These are phyloP conservation scores for Candida koratica DNA, from an alignment of 805 yeast species.

Conservation along the genomic window DNA sequence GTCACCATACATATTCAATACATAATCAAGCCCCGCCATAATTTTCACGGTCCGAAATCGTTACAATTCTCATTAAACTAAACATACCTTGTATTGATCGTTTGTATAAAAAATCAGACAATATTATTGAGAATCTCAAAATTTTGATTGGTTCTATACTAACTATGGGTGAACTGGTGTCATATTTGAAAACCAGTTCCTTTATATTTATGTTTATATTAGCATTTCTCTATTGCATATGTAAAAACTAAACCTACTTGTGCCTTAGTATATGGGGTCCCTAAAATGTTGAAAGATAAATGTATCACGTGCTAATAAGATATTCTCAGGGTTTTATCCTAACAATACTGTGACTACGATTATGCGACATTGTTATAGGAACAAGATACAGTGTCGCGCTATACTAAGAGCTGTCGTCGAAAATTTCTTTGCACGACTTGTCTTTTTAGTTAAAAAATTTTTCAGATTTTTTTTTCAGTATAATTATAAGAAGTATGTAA, in stretches of 20 bases:
- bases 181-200: background rate
- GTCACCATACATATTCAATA: too few relatives aligned
- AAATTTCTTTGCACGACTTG: conserved; percentile 6
- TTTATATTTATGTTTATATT: too few relatives aligned
- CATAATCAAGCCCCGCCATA: too few relatives aligned
- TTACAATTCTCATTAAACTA: background rate
- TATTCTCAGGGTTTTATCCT: background rate
- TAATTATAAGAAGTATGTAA: conserved; percentile 6
- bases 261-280: too few relatives aligned
- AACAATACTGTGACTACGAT: too few relatives aligned
- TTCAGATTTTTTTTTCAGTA: conserved; percentile 8
- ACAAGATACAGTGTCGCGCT: too few relatives aligned
- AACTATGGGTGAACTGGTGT: conserved; percentile 6
- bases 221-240: too few relatives aligned
- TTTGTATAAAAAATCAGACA: conserved; percentile 7
- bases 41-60: background rate
- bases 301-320: too few relatives aligned
- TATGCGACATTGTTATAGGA: too few relatives aligned
- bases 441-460: conserved; percentile 6
- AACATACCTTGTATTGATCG: conserved; percentile 4
- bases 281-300: too few relatives aligned
- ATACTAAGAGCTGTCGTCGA: too few relatives aligned
- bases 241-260: too few relatives aligned
- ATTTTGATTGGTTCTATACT: conserved; percentile 5
- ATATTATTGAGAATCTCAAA: conserved; percentile 7